Evolutionary conservation across 495 filamentous ascomycete genomes (phyloP), one percentile per base, ranked within the genome.

Genomic region (Aspergillus hancockii): DNA sequence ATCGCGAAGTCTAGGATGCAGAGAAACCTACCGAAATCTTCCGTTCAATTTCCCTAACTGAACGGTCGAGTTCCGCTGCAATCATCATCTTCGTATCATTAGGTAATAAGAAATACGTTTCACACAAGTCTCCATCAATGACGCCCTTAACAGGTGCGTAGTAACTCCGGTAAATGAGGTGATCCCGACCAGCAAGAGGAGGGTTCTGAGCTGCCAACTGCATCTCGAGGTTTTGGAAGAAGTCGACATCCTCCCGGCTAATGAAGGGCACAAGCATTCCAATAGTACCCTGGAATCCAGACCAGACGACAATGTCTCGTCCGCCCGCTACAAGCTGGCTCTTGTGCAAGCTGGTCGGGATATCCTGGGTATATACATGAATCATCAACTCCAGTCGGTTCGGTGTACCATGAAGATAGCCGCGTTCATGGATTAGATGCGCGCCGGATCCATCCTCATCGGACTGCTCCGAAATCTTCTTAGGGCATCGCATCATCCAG

Each of bases 71-170:
- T 72, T 97, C 92, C 46, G 81, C 92, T 3, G 93, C 93, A 80
- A 98, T 95, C 86, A 89, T 93, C 75, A 90, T 86, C 81, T 96
- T 96, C 76, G 88, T 90, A 67, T 97, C 92, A 59, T 84, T 88
- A 32, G 88, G 81, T 59, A 98, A 76, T 49, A 92, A 71, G 52
- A 88, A 83, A 71, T 91, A 99, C 67, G 90, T 83, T 79, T 99
- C 95, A 68, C 93, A 96, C 59, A 99, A 78, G 78, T 99, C 95
- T n/a, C 95, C 95, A 73, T 99, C 95, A 68, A 99, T 95, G 28
- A 96, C 86, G 0, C 91, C 91, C 81, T 99, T 99, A 14, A 94
- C 91, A 1, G 95, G 95, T n/a, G 89, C 90, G 70, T 99, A 98
- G 69, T 98, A 99, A 47, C 92, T 85, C 54, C 95, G 81, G 67